phyloP scores from a whole-genome alignment of 108 stramenopile genomes.

The Mediolabrus comicus region DNA sequence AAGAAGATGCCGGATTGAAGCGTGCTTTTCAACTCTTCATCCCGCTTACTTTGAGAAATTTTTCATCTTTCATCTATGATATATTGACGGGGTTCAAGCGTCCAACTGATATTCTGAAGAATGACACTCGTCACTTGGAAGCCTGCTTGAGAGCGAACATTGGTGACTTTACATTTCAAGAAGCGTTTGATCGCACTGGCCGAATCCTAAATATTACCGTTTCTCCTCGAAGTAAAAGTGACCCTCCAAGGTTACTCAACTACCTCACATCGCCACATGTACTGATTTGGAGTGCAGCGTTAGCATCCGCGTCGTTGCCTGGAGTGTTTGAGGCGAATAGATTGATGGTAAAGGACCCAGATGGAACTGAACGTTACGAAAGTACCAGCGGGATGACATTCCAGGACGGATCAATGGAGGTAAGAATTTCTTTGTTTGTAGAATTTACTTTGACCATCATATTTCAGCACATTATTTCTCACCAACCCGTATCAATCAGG shows the following conservation, averaged over 20 bases:
- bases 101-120: constrained; percentile 81
- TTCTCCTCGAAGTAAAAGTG: constrained; percentile 88
- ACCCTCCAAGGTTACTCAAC: constrained; percentile 93
- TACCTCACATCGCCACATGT: constrained; percentile 99
- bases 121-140: constrained; percentile 93
- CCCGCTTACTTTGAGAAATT: constrained; percentile 62
- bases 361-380: constrained; percentile 89
- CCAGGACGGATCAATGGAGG: not conserved
- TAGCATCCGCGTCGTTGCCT: constrained; percentile 94
- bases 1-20: constrained; percentile 76
- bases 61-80: constrained; percentile 72
- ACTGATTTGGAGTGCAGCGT: constrained; percentile 95
- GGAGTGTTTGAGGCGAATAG: constrained; percentile 96
- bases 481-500: constrained; percentile 95
- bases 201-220: constrained; percentile 98
- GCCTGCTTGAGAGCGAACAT: constrained; percentile 77
- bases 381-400: constrained; percentile 57
- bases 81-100: constrained; percentile 71
- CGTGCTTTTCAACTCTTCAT: constrained; percentile 70
- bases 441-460: no score
- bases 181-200: constrained; percentile 98
- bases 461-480: no score
- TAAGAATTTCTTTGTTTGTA: no score
- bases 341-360: constrained; percentile 94
- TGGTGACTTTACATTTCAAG: constrained; percentile 96